Evolutionary conservation across 2,329 filamentous ascomycete genomes (phyloP), one percentile per base, ranked within the genome.

Genomic region (Arthrobotrys conoides): DNA sequence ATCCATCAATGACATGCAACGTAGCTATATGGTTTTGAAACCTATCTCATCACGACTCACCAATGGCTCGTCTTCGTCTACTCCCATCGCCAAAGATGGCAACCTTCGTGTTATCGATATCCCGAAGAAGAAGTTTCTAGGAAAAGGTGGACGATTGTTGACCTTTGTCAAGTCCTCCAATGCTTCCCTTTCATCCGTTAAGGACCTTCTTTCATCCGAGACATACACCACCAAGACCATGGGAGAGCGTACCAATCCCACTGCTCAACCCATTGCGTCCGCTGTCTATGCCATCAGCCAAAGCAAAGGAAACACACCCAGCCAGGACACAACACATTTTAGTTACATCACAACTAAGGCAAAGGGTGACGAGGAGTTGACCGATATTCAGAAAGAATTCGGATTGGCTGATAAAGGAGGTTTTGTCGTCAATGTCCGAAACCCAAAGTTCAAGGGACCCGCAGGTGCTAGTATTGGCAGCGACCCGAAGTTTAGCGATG

Each of bases 281-380:
- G 94, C 94, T 0, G 90, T 97, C 0, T 97, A 97, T 82, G 91
- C 91, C 0, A 90, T 97, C 66, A 93, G 91, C 0, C 89, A 88
- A 2, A 93, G 91, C 0, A 90, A 90, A 0, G 87, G 90, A 0
- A 89, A 80, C 36, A 92, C 90, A 1, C 93, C 57, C 1, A 93
- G 91, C 0, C 90, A 90, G 0, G 87, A 90, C 0, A 89, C 79
- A 46, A 92, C 90, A 1, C 93, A 97, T 81, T 86, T 97, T 8
- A 92, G 88, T 0, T 97, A 97, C 82, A 87, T 95, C 30, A 93
- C 93, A 0, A 85, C 88, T 2, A 65, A 76, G 20, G 72, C 77
- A 0, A 68, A 65, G 27, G 78, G 76, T 44, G 59, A 53, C 12
- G 33, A 55, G 20, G 86, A 92, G 75, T 83, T 92, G 0, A 91